These are phyloP conservation scores for Cadophora gregata DNA, from an alignment of 2,329 filamentous ascomycete genomes.

Conservation along the genomic window DNA sequence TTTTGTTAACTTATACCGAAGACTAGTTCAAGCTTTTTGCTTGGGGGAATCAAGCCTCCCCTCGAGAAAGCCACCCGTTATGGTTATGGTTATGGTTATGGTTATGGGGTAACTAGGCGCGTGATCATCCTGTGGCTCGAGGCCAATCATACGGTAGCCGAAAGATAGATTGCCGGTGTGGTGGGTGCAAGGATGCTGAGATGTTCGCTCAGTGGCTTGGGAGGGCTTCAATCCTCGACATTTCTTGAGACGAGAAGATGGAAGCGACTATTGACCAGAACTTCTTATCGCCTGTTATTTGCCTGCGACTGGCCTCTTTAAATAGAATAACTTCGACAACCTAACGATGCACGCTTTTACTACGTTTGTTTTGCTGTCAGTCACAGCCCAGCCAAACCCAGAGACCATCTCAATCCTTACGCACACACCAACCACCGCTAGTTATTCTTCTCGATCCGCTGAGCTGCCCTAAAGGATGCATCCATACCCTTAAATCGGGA, in stretches of 20 bases:
- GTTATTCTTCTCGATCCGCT: constrained; percentile 1
- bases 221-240: neutral
- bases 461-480: neutral
- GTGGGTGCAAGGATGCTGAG: neutral
- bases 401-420: no score
- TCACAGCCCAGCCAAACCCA: no score
- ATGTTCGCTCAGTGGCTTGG: constrained; percentile 2
- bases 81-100: no score
- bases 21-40: constrained; percentile 4
- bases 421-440: neutral
- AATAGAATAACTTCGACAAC: no score
- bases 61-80: constrained; percentile 1
- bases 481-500: neutral
- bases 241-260: neutral
- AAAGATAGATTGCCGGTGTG: no score
- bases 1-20: neutral
- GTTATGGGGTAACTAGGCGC: constrained; percentile 7
- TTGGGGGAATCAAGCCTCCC: constrained; percentile 6
- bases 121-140: neutral
- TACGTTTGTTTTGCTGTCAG: no score
- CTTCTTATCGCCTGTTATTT: neutral
- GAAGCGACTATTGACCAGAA: neutral
- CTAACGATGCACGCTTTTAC: no score
- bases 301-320: neutral
- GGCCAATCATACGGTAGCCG: neutral